Conservation (phyloP, 1,139 yeast species). For the Hyphopichia fennica region DNA sequence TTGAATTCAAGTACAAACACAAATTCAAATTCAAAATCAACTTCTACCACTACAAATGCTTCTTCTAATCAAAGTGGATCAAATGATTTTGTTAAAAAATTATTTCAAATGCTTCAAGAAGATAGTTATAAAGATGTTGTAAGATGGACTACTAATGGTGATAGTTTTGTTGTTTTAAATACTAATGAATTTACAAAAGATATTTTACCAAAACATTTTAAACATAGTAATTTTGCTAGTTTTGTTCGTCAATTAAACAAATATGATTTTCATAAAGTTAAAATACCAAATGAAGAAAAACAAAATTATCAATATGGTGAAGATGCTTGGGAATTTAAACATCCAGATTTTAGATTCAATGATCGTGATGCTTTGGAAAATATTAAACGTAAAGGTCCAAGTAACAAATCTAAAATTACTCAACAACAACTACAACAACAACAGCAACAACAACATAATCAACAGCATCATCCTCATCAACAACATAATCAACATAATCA, state of each 20-base stretch:
- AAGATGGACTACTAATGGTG: conserved; percentile 81
- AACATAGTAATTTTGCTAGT: conserved; percentile 90
- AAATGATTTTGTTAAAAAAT: conserved; percentile 73
- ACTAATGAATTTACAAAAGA: conserved; percentile 86
- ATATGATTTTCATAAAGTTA: conserved; percentile 95
- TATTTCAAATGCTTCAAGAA: conserved; percentile 82
- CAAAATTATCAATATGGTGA: conserved; percentile 64
- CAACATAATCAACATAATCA: background rate
- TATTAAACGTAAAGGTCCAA: conserved; percentile 78
- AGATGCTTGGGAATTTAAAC: conserved; percentile 92
- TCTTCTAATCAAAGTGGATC: conserved; percentile 47
- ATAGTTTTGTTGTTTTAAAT: conserved; percentile 84
- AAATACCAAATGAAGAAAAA: conserved; percentile 55
- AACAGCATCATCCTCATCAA: background rate
- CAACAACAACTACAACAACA: background rate
- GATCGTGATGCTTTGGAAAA: conserved; percentile 72
- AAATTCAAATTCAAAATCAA: background rate
- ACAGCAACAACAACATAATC: conserved; percentile 4
- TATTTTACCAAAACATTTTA: conserved; percentile 86
- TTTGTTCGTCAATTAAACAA: conserved; percentile 94
- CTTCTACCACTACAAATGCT: conserved; percentile 13
- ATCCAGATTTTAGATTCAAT: conserved; percentile 78
- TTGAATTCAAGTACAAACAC: too few species aligned
- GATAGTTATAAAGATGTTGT: conserved; percentile 72
- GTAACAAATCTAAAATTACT: conserved; percentile 36